Evolutionary conservation across 352 stramenopile species (phyloP), one percentile per base, ranked within the genome.

Genomic region (Globisporangium lucens): DNA sequence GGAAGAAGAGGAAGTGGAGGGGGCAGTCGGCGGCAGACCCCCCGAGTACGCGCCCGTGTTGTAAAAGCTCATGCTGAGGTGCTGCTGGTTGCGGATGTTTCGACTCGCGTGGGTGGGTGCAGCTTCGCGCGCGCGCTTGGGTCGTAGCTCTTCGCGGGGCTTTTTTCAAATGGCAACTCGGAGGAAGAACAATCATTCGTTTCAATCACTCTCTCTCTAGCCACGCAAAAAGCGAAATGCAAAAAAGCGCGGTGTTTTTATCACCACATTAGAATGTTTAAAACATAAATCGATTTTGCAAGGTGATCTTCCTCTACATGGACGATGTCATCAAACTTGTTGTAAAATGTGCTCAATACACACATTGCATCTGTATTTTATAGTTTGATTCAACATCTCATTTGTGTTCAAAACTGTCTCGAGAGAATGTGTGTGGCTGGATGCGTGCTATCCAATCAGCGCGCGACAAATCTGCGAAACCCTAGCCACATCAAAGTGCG

Each of bases 151-250:
- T 65, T 65, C 46, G 60, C 60, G 60, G 27, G 60, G 60, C 51
- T 65, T 58, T 58, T 65, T 65, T 65, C 60, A 65, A 65, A 65
- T 65, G 60, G 60, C 60, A 65, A 65, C 60, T 65, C 43, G 43
- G 27, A 10, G 24, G 29, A 38, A 65, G 60, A 65, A 65, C 60
- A 65, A 65, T 65, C 60, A 65, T 65, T 65, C 60, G 60, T 65
- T 65, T 65, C 60, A 65, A 65, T 65, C 60, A 65, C 60, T 65
- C 60, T 65, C 49, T 65, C 60, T 27, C 58, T 53, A 36, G 43
- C 59, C 59, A 65, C 59, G 46, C 59, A 65, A 65, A 56, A 7
- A 29, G 30, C 30, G 57, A 47, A 57, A 51, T 7, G 6, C 27
- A 56, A 12, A 41, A 30, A 57, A 29, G 29, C 0, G n/a, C 2